A percentile compares a stretch with the other conserved stretches of the same genome.
Conservation (phyloP, 148 eudicot genomes). For the Amaranthus hypochondriacus region DNA sequence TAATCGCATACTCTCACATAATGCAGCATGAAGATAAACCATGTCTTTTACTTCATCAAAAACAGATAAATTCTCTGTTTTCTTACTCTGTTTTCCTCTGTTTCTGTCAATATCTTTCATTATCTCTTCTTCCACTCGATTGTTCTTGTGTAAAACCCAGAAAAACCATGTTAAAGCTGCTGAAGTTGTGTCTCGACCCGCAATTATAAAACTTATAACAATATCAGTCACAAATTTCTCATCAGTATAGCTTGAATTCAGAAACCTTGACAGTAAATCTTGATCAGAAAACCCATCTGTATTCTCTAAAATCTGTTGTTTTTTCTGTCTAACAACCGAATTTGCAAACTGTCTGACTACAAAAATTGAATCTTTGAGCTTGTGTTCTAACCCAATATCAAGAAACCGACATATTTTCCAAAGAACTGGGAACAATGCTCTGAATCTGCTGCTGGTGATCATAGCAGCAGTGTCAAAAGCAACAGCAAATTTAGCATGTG, state of each 20-base stretch:
- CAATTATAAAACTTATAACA: slow-evolving; percentile 36
- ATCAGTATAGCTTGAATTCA: slow-evolving; percentile 25
- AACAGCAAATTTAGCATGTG: slow-evolving; percentile 19
- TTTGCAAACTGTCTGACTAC: slow-evolving; percentile 22
- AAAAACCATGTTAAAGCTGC: slow-evolving; percentile 42
- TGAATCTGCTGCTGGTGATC: slow-evolving; percentile 21
- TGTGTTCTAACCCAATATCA: slow-evolving; percentile 32
- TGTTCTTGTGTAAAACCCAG: slow-evolving; percentile 27
- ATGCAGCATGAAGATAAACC: slow-evolving; percentile 29
- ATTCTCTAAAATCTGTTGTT: neutral
- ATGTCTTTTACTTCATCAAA: slow-evolving; percentile 19
- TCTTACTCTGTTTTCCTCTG: neutral
- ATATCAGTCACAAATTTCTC: slow-evolving; percentile 36
- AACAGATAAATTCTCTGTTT: neutral
- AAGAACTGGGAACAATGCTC: slow-evolving; percentile 9
- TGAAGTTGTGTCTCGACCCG: slow-evolving; percentile 39
- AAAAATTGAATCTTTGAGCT: slow-evolving; percentile 20
- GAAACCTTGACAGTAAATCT: slow-evolving; percentile 36
- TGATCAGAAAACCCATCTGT: neutral
- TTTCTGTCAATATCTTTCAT: slow-evolving; percentile 17
- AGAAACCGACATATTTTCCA: slow-evolving; percentile 33
- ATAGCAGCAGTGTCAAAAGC: slow-evolving; percentile 32
- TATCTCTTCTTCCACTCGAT: slow-evolving; percentile 24
- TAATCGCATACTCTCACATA: slow-evolving; percentile 39
- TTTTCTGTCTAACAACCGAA: slow-evolving; percentile 1